Evolutionary conservation across 306 rosid genomes (phyloP).

Genomic region (Cercis canadensis): DNA sequence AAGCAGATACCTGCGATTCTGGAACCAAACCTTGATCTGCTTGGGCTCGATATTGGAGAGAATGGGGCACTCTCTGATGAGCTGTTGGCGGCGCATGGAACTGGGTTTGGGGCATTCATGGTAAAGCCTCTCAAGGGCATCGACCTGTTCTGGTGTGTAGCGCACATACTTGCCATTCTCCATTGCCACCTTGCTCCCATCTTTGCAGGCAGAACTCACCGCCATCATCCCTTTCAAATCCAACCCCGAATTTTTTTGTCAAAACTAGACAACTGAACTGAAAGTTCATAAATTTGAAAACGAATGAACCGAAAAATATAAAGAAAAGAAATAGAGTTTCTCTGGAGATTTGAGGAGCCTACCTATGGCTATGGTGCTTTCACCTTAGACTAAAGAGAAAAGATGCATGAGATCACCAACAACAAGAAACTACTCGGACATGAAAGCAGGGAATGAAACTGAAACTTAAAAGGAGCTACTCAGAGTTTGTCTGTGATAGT

Average conservation of each 20-base stretch:
- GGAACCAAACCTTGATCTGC: conserved; percentile 99
- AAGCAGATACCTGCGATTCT: conserved; percentile 73
- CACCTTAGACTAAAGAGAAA: conserved; percentile 7
- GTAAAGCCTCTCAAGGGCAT: conserved; percentile 90
- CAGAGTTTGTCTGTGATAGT: conserved; percentile 40
- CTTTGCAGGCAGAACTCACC: conserved; percentile 73
- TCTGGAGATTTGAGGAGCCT: neutral
- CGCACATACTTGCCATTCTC: conserved; percentile 98
- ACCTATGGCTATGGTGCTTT: conserved; percentile 19
- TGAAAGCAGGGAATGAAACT: conserved; percentile 5
- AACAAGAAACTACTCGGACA: neutral
- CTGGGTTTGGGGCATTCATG: conserved; percentile 98
- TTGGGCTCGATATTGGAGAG: conserved; percentile 95
- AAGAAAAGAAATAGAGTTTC: neutral
- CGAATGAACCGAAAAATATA: neutral
- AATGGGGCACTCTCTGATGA: conserved; percentile 93
- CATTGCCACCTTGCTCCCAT: conserved; percentile 65
- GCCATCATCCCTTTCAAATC: conserved; percentile 68
- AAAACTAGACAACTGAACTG: neutral
- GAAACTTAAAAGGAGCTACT: conserved; percentile 23
- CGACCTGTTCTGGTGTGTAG: conserved; percentile 98
- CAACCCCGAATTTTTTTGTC: conserved; percentile 13
- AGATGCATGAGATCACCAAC: conserved; percentile 30
- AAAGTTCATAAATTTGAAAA: neutral
- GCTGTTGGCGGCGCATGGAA: conserved; percentile 96